phyloP scores from a whole-genome alignment of 306 rosid species.

The Calophaca sinica region DNA sequence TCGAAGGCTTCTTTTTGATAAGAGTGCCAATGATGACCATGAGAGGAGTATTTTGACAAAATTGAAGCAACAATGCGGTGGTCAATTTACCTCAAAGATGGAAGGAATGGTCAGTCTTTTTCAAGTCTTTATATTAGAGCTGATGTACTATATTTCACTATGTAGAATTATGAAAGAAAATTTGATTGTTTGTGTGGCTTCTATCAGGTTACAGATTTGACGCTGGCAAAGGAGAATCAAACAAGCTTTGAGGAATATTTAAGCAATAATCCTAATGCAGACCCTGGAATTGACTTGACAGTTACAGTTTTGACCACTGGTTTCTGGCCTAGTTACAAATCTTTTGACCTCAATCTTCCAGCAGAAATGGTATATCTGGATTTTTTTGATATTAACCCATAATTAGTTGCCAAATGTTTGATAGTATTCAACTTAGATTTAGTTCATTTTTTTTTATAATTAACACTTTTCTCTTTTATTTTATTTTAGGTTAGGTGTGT shows the following conservation, averaged over 20 bases:
- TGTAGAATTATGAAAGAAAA: slow-evolving; percentile 34
- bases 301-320: slow-evolving; percentile 95
- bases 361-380: slow-evolving; percentile 78
- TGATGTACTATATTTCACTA: slow-evolving; percentile 25
- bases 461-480: slow-evolving; percentile 26
- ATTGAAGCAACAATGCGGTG: slow-evolving; percentile 89
- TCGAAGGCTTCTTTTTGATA: slow-evolving; percentile 89
- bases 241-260: slow-evolving; percentile 85
- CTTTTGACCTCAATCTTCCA: slow-evolving; percentile 92
- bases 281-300: slow-evolving; percentile 86
- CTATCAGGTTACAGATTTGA: slow-evolving; percentile 94
- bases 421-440: slow-evolving; percentile 15
- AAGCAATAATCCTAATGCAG: slow-evolving; percentile 57
- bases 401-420: slow-evolving; percentile 5
- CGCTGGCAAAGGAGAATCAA: slow-evolving; percentile 87
- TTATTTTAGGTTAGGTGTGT: slow-evolving; percentile 77
- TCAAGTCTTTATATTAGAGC: slow-evolving; percentile 25
- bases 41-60: slow-evolving; percentile 79
- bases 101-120: slow-evolving; percentile 84
- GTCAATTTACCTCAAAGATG: slow-evolving; percentile 88
- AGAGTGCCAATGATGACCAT: slow-evolving; percentile 91
- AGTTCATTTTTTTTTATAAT: slow-evolving; percentile 22
- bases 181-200: slow-evolving; percentile 25
- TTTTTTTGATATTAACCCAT: slow-evolving; percentile 35
- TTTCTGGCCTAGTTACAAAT: slow-evolving; percentile 97